phyloP scores from a whole-genome alignment of 495 filamentous ascomycete species.

The Neurospora sp. region DNA sequence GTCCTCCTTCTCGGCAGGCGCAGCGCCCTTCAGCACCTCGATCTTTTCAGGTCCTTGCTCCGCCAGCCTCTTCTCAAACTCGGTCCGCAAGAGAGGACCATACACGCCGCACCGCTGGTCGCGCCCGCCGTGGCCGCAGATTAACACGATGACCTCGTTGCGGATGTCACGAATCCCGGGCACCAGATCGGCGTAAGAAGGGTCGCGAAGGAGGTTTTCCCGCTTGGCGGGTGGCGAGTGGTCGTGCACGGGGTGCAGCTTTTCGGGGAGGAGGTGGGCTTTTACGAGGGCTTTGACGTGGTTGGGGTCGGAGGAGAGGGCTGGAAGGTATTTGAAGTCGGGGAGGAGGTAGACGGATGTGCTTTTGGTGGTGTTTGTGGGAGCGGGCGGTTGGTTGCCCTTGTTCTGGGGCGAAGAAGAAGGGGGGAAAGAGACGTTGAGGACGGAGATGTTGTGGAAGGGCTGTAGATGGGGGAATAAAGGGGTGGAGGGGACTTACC shows the following conservation, averaged over 20 bases:
- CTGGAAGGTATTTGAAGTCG: conserved; percentile 65
- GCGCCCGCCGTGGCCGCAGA: conserved; percentile 75
- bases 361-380: conserved; percentile 32
- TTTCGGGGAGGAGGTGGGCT: conserved; percentile 47
- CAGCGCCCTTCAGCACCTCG: conserved; percentile 26
- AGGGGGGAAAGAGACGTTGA: conserved; percentile 58
- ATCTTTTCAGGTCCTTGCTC: conserved; percentile 12
- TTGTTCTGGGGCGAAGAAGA: conserved; percentile 15
- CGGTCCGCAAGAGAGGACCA: conserved; percentile 56
- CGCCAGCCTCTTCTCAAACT: conserved; percentile 49
- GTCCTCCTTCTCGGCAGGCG: conserved; percentile 6
- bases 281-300: conserved; percentile 45
- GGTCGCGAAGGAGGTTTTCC: conserved; percentile 30
- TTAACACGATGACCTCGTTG: conserved; percentile 58
- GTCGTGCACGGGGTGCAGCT: conserved; percentile 49
- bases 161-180: conserved; percentile 41
- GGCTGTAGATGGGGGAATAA: conserved; percentile 41
- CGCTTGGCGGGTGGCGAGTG: conserved; percentile 41
- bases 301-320: conserved; percentile 47
- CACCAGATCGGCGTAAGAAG: conserved; percentile 33
- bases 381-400: too few species aligned
- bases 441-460: conserved; percentile 63
- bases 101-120: conserved; percentile 74
- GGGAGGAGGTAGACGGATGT: conserved; percentile 66
- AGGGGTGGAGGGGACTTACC: not conserved